Evolutionary conservation across 108 stramenopile genomes (phyloP).

Genomic region (Craspedostauros australis): DNA sequence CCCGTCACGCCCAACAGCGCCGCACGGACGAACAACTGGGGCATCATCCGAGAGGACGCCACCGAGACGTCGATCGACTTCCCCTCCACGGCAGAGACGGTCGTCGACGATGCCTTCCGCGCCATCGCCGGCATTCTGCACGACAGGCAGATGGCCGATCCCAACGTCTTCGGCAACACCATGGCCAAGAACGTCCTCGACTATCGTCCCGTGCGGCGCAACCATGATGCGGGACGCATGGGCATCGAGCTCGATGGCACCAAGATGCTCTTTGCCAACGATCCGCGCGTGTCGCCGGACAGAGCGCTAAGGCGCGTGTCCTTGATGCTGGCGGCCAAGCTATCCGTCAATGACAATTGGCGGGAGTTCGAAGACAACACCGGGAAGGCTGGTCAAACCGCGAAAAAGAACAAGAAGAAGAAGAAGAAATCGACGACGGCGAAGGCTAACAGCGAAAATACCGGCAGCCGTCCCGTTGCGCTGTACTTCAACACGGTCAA

Average conservation of each 20-base stretch:
- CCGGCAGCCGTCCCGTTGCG: slow-evolving; percentile 27
- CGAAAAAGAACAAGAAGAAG: not conserved
- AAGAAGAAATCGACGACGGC: not conserved
- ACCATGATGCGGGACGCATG: slow-evolving; percentile 42
- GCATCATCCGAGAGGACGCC: too few species aligned
- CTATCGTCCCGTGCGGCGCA: slow-evolving; percentile 45
- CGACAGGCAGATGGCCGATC: slow-evolving; percentile 46
- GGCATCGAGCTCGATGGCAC: slow-evolving; percentile 71
- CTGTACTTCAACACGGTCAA: slow-evolving; percentile 61
- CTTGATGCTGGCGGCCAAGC: slow-evolving; percentile 42
- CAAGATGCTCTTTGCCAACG: slow-evolving; percentile 17
- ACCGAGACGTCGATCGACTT: too few species aligned
- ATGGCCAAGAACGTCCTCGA: slow-evolving; percentile 42
- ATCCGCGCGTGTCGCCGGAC: slow-evolving; percentile 6
- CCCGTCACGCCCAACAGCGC: too few species aligned
- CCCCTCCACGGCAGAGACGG: slow-evolving; percentile 40
- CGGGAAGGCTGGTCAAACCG: too few species aligned
- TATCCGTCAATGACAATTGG: slow-evolving; percentile 22
- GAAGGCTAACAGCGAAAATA: not conserved
- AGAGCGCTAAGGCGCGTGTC: slow-evolving; percentile 40
- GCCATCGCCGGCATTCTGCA: slow-evolving; percentile 55
- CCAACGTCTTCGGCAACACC: slow-evolving; percentile 49
- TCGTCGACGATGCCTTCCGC: slow-evolving; percentile 46
- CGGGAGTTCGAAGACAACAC: slow-evolving; percentile 14
- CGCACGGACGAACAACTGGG: too few species aligned